phyloP scores from a whole-genome alignment of 2,329 filamentous ascomycete species.

The Bipolaris zeicola region DNA sequence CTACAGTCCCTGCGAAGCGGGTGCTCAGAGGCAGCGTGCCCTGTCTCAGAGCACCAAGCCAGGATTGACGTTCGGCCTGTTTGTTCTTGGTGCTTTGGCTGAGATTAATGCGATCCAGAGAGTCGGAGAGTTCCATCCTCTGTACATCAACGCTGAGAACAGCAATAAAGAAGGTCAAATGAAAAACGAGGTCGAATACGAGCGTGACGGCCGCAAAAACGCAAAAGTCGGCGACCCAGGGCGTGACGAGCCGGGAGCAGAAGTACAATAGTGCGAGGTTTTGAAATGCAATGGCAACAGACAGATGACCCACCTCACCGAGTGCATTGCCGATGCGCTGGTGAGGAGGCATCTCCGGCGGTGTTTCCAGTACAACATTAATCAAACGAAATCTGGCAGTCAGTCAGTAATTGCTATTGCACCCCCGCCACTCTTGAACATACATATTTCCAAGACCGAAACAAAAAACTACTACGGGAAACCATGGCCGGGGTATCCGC shows the following conservation, averaged over 20 bases:
- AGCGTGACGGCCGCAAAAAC: constrained; percentile 76
- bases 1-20: constrained; percentile 73
- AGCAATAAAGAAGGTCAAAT: constrained; percentile 79
- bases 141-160: constrained; percentile 80
- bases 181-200: constrained; percentile 76
- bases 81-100: constrained; percentile 53
- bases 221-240: constrained; percentile 76
- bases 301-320: constrained; percentile 72
- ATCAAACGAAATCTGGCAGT: constrained; percentile 69
- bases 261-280: constrained; percentile 70
- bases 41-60: constrained; percentile 66
- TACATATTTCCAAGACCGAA: constrained; percentile 78
- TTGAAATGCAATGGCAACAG: constrained; percentile 69
- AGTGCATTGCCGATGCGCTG: constrained; percentile 74
- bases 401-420: constrained; percentile 13
- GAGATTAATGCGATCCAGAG: constrained; percentile 58
- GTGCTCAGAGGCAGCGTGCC: constrained; percentile 73
- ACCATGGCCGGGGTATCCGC: constrained; percentile 73
- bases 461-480: constrained; percentile 76
- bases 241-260: constrained; percentile 70
- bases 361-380: constrained; percentile 75
- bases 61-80: constrained; percentile 56
- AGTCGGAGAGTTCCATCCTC: constrained; percentile 75
- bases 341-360: constrained; percentile 70
- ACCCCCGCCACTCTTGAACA: constrained; percentile 15